Evolutionary conservation across 164 flowering plant species (phyloP).

Genomic region (Vitis riparia): DNA sequence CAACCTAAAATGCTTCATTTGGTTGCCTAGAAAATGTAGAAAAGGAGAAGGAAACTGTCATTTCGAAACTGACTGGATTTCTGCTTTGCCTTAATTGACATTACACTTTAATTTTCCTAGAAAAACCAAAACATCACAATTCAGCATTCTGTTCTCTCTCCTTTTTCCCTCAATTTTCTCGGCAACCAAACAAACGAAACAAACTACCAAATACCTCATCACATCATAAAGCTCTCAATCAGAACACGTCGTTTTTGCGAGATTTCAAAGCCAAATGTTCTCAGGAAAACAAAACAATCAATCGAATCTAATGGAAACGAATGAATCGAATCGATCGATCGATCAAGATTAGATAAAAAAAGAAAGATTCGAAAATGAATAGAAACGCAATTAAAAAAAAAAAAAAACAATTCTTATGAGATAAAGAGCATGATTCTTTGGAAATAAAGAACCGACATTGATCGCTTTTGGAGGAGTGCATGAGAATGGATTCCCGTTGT

Average conservation of each 20-base stretch:
- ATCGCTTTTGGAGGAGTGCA: constrained; percentile 13
- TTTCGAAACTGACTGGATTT: neutral
- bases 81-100: too few species aligned
- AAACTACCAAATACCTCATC: constrained; percentile 7
- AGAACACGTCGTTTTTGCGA: neutral
- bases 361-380: neutral
- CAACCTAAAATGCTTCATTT: neutral
- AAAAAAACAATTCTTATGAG: neutral
- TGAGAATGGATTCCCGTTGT: neutral
- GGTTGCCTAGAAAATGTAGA: neutral
- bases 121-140: neutral
- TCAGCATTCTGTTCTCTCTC: neutral
- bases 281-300: constrained; percentile 2
- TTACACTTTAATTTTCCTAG: neutral
- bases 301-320: neutral
- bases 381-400: neutral
- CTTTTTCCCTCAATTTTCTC: constrained; percentile 2
- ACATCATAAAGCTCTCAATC: neutral
- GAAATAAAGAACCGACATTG: constrained; percentile 20
- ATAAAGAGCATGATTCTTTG: constrained; percentile 9
- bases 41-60: neutral
- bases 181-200: constrained; percentile 5
- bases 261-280: neutral
- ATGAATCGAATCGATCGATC: neutral
- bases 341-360: neutral